Evolutionary conservation across 192 early-diverging fungal species (phyloP), one percentile per base, ranked within the genome.

Genomic region (Oehlia diaphana): DNA sequence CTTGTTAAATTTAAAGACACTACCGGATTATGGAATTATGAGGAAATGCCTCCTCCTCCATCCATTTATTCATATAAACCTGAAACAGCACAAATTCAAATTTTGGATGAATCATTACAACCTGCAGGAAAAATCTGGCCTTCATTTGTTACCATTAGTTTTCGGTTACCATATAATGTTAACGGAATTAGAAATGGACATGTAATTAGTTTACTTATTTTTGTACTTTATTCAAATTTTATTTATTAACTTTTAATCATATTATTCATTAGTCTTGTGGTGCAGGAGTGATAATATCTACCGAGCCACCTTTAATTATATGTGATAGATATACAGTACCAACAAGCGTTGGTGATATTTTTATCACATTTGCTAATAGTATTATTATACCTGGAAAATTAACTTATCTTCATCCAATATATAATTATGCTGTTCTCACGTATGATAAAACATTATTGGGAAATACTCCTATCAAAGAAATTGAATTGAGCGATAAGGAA

Each of bases 341-440:
- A 2, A 90, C 92, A 79, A 88, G 87, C 37, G 83, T 95, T 66
- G 93, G 95, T 39, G 93, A 96, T 73, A 87, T 96, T 44, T 87
- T 87, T 58, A 85, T 99, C 50, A 95, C 93, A 0, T 92, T 99
- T 81, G 95, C 92, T 62, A 93, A 96, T 79, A 92, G 92, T 37
- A 90, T 96, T n/a, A 92, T 94, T 53, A 92, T 99, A 76, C 96
- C 95, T 0, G 97, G 90, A 23, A 91, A 90, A 74, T 84, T 96
- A 61, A 76, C 92, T 8, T 95, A 94, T 79, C 66, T 95, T 61
- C 97, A 99, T 76, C 97, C 96, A 2, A 90, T 92, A 0, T 93
- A 96, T 79, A 97, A 96, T 87, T 94, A 94, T 87, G 91, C 92
- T 2, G 87, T 99, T 42, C 44, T 99, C 13, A 89, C 90, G 47